Conservation (phyloP, 768 basidiomycete species). For the Calocybe indica region DNA sequence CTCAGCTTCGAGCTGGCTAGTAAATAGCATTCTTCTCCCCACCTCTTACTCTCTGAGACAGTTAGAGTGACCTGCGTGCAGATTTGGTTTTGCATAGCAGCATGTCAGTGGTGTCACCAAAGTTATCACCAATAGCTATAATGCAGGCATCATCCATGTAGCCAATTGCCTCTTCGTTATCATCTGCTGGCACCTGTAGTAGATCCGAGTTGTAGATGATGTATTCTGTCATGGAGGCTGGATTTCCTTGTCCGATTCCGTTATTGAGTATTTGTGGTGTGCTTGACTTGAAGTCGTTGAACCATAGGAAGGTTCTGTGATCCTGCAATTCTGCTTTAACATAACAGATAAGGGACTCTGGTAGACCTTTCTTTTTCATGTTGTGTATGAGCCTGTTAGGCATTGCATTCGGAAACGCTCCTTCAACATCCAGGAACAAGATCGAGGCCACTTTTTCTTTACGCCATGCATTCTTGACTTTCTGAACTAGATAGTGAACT, state of each 20-base stretch:
- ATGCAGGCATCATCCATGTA: slow-evolving; percentile 14
- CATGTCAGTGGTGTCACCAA: slow-evolving; percentile 2
- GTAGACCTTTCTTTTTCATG: slow-evolving; percentile 14
- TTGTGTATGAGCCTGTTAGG: slow-evolving; percentile 14
- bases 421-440: slow-evolving; percentile 24
- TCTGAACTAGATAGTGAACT: slow-evolving; percentile 19
- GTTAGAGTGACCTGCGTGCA: too few species aligned
- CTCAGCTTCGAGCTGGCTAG: too few species aligned
- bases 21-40: too few species aligned
- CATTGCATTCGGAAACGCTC: slow-evolving; percentile 18
- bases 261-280: slow-evolving; percentile 7
- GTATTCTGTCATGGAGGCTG: slow-evolving; percentile 17
- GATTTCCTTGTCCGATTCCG: slow-evolving; percentile 22
- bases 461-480: slow-evolving; percentile 32
- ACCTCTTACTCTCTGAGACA: too few species aligned
- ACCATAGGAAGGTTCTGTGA: slow-evolving; percentile 12
- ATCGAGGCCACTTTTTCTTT: slow-evolving; percentile 13
- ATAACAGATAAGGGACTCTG: slow-evolving; percentile 11
- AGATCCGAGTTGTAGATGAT: slow-evolving; percentile 17
- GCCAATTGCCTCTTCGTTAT: slow-evolving; percentile 3
- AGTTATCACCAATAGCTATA: slow-evolving; percentile 2
- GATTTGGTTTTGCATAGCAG: too few species aligned
- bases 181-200: slow-evolving; percentile 8
- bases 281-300: slow-evolving; percentile 20
- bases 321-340: slow-evolving; percentile 11